These are phyloP conservation scores for Melampsora larici-populina DNA, from an alignment of 1,284 basidiomycete species.

Conservation along the genomic window DNA sequence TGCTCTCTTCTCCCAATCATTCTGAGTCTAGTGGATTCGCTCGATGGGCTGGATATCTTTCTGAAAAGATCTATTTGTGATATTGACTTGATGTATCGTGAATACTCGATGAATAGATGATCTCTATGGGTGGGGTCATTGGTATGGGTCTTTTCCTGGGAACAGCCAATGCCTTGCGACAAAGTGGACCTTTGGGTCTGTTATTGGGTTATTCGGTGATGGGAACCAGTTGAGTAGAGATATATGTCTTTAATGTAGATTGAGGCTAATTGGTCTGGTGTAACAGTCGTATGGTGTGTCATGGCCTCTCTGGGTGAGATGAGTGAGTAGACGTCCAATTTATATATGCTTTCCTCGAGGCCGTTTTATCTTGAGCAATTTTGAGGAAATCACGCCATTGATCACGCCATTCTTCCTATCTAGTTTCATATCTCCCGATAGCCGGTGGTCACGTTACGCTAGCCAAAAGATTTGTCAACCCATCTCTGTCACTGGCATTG, in stretches of 20 bases:
- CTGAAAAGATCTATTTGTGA: not conserved
- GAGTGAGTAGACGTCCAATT: not conserved
- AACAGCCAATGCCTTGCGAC: constrained; percentile 22
- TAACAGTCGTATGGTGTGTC: constrained; percentile 29
- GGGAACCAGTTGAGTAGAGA: constrained; percentile 17
- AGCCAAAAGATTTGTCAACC: constrained; percentile 34
- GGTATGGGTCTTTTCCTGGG: constrained; percentile 39
- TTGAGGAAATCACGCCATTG: not conserved
- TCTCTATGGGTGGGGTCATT: constrained; percentile 39
- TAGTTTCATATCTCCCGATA: constrained; percentile 36
- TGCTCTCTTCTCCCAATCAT: not conserved
- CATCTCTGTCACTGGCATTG: constrained; percentile 29
- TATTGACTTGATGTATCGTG: not conserved
- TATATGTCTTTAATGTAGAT: not conserved
- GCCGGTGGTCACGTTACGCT: constrained; percentile 39
- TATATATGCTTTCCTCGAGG: not conserved
- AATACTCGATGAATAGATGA: constrained; percentile 13
- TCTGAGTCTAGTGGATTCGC: not conserved
- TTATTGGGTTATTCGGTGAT: constrained; percentile 26
- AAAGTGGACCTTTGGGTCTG: constrained; percentile 35
- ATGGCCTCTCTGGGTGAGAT: constrained; percentile 41
- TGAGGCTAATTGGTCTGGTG: not conserved
- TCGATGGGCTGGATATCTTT: not conserved
- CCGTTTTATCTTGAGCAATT: not conserved
- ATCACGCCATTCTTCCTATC: not conserved